Evolutionary conservation across 352 stramenopile species (phyloP).

Genomic region (Pythium myriotylum): DNA sequence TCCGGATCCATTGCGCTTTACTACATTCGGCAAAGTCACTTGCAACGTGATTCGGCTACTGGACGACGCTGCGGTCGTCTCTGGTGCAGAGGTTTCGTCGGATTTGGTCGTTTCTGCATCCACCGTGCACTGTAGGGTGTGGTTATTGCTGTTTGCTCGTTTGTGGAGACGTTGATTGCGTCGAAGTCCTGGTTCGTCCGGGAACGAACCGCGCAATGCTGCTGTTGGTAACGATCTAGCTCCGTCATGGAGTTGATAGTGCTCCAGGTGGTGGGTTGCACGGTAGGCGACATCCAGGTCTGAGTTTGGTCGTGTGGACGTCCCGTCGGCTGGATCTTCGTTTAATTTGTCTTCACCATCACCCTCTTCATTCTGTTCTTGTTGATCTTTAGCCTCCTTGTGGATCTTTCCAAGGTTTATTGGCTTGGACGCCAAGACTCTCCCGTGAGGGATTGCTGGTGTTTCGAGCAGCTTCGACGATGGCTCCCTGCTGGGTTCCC

Average conservation of each 20-base stretch:
- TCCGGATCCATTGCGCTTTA: too few relatives aligned
- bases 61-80: not conserved
- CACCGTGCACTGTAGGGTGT: not conserved
- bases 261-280: slow-evolving; percentile 38
- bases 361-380: too few relatives aligned
- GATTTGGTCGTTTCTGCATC: not conserved
- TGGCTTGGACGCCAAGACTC: slow-evolving; percentile 31
- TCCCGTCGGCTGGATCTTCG: not conserved
- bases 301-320: not conserved
- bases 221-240: not conserved
- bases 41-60: slow-evolving; percentile 2
- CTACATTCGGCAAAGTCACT: slow-evolving; percentile 14
- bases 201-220: slow-evolving; percentile 44
- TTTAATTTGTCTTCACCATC: not conserved
- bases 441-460: slow-evolving; percentile 32
- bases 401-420: slow-evolving; percentile 30
- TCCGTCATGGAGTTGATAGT: slow-evolving; percentile 35
- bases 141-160: not conserved
- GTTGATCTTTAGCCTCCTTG: too few relatives aligned
- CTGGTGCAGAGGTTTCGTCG: slow-evolving; percentile 5
- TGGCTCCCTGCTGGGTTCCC: not conserved
- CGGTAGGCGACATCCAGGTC: slow-evolving; percentile 32
- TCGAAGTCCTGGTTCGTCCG: slow-evolving; percentile 21
- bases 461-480: not conserved
- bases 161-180: slow-evolving; percentile 2